Base-by-base conservation (phyloP, 352 stramenopile genomes). In the Phytopythium litorale region DNA sequence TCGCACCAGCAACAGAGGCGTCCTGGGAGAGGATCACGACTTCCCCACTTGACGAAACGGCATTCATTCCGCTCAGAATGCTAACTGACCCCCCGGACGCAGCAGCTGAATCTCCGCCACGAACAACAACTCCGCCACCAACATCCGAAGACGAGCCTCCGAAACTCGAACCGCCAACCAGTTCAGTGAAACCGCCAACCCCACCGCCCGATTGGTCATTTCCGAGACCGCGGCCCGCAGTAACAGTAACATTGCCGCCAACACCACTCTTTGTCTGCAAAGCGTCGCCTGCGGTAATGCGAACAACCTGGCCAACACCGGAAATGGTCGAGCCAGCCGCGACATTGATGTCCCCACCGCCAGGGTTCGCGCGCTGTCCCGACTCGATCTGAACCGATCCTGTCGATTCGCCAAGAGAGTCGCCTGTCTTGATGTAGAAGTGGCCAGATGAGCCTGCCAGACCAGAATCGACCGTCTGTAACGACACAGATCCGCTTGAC, bases 351-450 rank as follows among this genome's bases (percentile, higher is more conserved):
- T 78, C 65, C 7, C 64, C 70, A 19, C 73, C 72, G 62, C 72
- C 45, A 25, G 63, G 52, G 18, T 67, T 66, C 8, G 63, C 68
- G 42, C 81, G 70, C 28, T 75, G 55, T n/a, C 83, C 83, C 56
- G 71, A 81, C 21, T 70, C 70, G 35, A 92, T 53, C 21, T 73
- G 48, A 58, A 92, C 76, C 32, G 72, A 71, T 28, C 83, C 83
- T 40, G 69, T 71, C 4, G 48, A 64, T 40, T 63, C 71, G 15
- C 49, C 69, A 23, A 61, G 46, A 16, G 79, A 74, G 46, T 75
- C 61, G 12, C 76, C 76, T 33, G 76, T 84, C 45, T 68, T 77
- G 28, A 89, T 30, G 8, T 58, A 54, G 23, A 84, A 37, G 50
- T 66, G 35, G 35, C 79, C 79, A 49, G 76, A 80, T 7, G 70